phyloP scores from a whole-genome alignment of 495 filamentous ascomycete genomes.

The Hypomontagnella submonticulosa region DNA sequence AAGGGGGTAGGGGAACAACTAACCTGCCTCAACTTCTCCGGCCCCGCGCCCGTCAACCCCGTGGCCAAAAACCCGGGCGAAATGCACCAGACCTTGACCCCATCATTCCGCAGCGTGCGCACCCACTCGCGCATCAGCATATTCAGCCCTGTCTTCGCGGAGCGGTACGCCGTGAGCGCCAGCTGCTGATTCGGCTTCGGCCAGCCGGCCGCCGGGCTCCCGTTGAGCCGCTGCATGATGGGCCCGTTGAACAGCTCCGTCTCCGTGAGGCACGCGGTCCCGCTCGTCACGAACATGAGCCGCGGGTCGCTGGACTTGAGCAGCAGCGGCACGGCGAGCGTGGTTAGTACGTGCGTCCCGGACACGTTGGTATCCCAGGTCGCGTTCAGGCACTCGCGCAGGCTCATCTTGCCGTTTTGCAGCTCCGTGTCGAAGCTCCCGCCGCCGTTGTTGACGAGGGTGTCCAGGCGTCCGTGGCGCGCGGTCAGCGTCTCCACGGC shows the following conservation, averaged over 20 bases:
- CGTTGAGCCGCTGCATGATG: conserved; percentile 43
- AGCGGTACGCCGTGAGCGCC: conserved; percentile 58
- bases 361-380: conserved; percentile 63
- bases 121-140: conserved; percentile 73
- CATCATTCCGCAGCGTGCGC: conserved; percentile 63
- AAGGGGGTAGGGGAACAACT: conserved; percentile 16
- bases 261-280: conserved; percentile 58
- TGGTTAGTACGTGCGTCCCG: conserved; percentile 61
- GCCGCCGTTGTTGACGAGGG: conserved; percentile 65
- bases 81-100: conserved; percentile 68
- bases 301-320: conserved; percentile 57
- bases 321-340: conserved; percentile 58
- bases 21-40: conserved; percentile 49
- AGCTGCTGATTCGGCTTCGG: conserved; percentile 30
- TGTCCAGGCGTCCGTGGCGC: conserved; percentile 60
- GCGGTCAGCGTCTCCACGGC: conserved; percentile 50
- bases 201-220: conserved; percentile 57
- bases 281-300: conserved; percentile 62
- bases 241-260: conserved; percentile 42
- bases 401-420: conserved; percentile 36
- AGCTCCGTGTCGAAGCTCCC: conserved; percentile 51
- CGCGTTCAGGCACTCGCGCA: conserved; percentile 58
- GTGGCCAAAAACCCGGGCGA: conserved; percentile 69
- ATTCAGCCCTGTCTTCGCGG: conserved; percentile 69
- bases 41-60: conserved; percentile 53